These are phyloP conservation scores for Pascua sp. DNA, from an alignment of 1,284 basidiomycete genomes.

Conservation along the genomic window DNA sequence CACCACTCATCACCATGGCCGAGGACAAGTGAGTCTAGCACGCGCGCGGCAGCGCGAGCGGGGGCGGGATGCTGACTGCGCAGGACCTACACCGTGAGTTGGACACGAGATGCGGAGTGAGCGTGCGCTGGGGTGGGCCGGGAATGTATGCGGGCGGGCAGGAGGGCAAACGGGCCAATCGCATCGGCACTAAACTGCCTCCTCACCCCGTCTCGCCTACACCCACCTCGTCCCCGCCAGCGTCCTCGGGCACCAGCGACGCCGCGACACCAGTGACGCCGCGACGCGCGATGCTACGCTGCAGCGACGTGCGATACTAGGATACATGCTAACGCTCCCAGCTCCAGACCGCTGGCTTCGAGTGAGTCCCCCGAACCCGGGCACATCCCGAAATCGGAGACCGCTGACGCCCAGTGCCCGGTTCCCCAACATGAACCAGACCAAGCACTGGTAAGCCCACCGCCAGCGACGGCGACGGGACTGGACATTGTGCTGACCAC, in stretches of 20 bases:
- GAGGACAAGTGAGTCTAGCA: conserved; percentile 45
- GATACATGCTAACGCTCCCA: conserved; percentile 11
- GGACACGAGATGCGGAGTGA: background rate
- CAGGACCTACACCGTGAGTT: conserved; percentile 48
- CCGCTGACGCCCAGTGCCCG: conserved; percentile 61
- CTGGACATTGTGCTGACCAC: conserved; percentile 1
- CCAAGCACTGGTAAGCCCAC: conserved; percentile 74
- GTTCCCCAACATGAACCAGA: conserved; percentile 95
- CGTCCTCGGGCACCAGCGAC: background rate
- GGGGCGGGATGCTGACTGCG: conserved; percentile 3
- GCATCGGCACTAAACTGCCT: background rate
- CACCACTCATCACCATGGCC: conserved; percentile 30
- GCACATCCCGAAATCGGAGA: no score
- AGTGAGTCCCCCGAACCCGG: conserved; percentile 33
- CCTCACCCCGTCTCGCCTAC: background rate
- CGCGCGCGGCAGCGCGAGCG: background rate
- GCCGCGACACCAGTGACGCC: no score
- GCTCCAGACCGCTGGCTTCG: conserved; percentile 52
- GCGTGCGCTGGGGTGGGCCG: background rate
- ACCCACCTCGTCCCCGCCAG: background rate
- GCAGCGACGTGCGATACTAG: background rate
- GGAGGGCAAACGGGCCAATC: background rate
- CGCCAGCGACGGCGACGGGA: background rate
- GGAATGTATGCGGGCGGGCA: no score
- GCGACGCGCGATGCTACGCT: no score